Evolutionary conservation across 1,139 yeast species (phyloP).

Genomic region (Groenewaldozyma sp.): DNA sequence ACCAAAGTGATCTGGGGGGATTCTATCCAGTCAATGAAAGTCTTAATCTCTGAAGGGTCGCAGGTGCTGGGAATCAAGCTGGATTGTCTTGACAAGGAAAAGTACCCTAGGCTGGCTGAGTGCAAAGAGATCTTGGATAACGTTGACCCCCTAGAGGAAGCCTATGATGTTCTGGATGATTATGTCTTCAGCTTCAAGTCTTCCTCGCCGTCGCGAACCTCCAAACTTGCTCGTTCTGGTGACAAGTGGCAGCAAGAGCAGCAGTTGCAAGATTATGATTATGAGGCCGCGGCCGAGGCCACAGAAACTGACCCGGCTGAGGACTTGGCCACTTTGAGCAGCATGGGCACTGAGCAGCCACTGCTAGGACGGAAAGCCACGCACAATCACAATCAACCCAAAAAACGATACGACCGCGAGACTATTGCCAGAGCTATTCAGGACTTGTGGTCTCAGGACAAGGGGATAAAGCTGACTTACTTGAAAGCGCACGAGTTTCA

Average conservation of each 20-base stretch:
- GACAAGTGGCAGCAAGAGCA: background rate
- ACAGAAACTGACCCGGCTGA: background rate
- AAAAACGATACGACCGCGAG: conserved; percentile 13
- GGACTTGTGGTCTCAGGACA: conserved; percentile 58
- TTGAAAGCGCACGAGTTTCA: conserved; percentile 67
- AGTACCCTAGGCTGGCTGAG: background rate
- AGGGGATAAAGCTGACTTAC: conserved; percentile 55
- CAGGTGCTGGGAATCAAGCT: conserved; percentile 16
- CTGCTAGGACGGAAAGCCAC: conserved; percentile 1
- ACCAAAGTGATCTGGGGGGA: conserved; percentile 93
- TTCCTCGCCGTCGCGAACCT: conserved; percentile 2
- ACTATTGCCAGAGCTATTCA: conserved; percentile 62
- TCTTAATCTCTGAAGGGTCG: conserved; percentile 43
- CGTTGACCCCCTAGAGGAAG: conserved; percentile 3
- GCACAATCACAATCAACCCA: conserved; percentile 4
- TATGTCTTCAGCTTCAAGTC: background rate
- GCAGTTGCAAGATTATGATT: conserved; percentile 1
- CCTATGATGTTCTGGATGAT: background rate
- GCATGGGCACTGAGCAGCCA: background rate
- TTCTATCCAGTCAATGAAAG: conserved; percentile 80
- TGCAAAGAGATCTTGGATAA: background rate
- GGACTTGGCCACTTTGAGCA: background rate
- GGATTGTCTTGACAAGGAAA: conserved; percentile 15
- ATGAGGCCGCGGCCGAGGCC: background rate
- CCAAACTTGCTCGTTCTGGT: background rate